Percentiles rank a stretch among this genome's conserved stretches.
Conservation (phyloP, 257 asterid species). For the Misopates orontium region DNA sequence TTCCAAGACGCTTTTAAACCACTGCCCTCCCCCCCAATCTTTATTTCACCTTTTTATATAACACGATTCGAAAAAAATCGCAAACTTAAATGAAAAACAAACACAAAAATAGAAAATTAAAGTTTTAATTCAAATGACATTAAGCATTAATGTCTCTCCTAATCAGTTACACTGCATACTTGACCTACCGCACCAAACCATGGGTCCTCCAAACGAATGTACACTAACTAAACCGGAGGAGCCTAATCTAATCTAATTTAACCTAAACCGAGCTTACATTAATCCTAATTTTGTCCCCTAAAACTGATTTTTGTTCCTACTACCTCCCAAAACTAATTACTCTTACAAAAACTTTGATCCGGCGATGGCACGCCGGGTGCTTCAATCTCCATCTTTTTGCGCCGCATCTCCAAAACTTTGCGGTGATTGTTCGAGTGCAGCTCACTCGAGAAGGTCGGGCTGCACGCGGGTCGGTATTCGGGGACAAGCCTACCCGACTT, state of each 20-base stretch:
- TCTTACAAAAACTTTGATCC: constrained; percentile 44
- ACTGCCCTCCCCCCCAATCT: constrained; percentile 4
- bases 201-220: constrained; percentile 45
- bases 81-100: constrained; percentile 5
- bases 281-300: constrained; percentile 23
- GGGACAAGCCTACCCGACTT: constrained; percentile 69
- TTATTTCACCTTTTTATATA: no score
- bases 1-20: constrained; percentile 4
- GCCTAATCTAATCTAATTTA: not conserved
- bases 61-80: not conserved
- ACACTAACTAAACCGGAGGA: constrained; percentile 51
- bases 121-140: constrained; percentile 25
- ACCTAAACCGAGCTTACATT: constrained; percentile 15
- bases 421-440: constrained; percentile 65
- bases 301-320: not conserved
- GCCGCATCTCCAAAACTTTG: constrained; percentile 64
- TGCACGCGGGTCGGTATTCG: constrained; percentile 70
- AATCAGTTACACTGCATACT: constrained; percentile 44
- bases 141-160: constrained; percentile 43
- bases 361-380: constrained; percentile 22
- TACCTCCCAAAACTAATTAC: not conserved
- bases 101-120: not conserved
- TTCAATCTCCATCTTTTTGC: constrained; percentile 34
- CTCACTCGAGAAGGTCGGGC: constrained; percentile 58
- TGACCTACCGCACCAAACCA: constrained; percentile 54